Evolutionary conservation across 2,329 filamentous ascomycete species (phyloP).

Genomic region (Pseudogymnoascus sp.): DNA sequence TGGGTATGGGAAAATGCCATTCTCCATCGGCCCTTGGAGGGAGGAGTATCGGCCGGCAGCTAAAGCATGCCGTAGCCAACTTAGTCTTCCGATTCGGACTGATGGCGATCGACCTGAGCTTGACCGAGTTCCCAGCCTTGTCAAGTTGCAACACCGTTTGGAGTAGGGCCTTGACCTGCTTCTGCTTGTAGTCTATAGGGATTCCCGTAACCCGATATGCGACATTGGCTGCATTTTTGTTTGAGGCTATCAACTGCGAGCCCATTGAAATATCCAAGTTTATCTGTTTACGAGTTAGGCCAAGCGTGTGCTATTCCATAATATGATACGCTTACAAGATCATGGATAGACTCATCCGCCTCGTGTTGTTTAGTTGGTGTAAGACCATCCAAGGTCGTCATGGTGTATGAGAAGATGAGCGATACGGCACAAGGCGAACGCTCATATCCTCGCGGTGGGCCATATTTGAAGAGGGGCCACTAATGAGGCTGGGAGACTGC

Average conservation of each 20-base stretch:
- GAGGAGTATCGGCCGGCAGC: neutral
- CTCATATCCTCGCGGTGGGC: neutral
- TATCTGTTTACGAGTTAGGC: neutral
- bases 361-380: neutral
- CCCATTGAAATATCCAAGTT: neutral
- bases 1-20: neutral
- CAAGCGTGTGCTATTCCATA: neutral
- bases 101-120: neutral
- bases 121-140: neutral
- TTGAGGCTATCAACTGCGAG: neutral
- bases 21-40: neutral
- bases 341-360: neutral
- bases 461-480: neutral
- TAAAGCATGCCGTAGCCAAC: neutral
- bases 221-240: neutral
- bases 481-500: neutral
- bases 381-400: neutral
- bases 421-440: neutral
- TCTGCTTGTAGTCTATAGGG: slow-evolving; percentile 4
- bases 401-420: neutral
- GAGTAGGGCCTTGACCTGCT: neutral
- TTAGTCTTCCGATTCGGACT: neutral
- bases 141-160: neutral
- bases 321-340: neutral
- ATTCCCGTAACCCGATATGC: neutral